Percentiles rank a stretch among this genome's conserved stretches.
Conservation (phyloP, 2,329 filamentous ascomycete species). For the Blastomyces silverae region DNA sequence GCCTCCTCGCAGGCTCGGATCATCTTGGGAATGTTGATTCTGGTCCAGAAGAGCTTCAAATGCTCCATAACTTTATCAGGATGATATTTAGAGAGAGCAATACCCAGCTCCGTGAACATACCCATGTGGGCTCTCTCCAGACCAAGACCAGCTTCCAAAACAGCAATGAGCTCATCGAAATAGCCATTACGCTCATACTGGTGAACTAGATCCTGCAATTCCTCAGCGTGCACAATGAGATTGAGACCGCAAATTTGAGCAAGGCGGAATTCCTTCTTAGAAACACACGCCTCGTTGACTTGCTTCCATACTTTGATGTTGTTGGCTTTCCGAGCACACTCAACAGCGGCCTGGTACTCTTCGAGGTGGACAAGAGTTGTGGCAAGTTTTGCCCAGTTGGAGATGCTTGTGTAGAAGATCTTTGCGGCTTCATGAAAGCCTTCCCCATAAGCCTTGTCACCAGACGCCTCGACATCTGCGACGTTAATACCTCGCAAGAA, state of each 20-base stretch:
- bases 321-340: constrained; percentile 97
- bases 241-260: constrained; percentile 99
- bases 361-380: constrained; percentile 95
- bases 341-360: constrained; percentile 95
- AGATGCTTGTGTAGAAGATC: constrained; percentile 97
- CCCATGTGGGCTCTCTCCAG: constrained; percentile 92
- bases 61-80: constrained; percentile 97
- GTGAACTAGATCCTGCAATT: constrained; percentile 84
- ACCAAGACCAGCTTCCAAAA: constrained; percentile 91
- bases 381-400: constrained; percentile 98
- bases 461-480: constrained; percentile 90
- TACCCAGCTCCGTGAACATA: constrained; percentile 90
- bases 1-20: constrained; percentile 89
- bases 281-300: constrained; percentile 91
- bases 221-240: constrained; percentile 94
- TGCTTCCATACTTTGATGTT: constrained; percentile 99
- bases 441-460: constrained; percentile 95
- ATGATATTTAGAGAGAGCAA: constrained; percentile 89
- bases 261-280: constrained; percentile 97
- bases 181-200: constrained; percentile 96
- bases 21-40: constrained; percentile 97
- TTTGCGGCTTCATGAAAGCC: constrained; percentile 93
- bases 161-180: constrained; percentile 92
- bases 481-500: constrained; percentile 92
- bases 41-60: constrained; percentile 94